These are phyloP conservation scores for Elsinoe ampelina DNA, from an alignment of 2,329 filamentous ascomycete species.

Conservation along the genomic window DNA sequence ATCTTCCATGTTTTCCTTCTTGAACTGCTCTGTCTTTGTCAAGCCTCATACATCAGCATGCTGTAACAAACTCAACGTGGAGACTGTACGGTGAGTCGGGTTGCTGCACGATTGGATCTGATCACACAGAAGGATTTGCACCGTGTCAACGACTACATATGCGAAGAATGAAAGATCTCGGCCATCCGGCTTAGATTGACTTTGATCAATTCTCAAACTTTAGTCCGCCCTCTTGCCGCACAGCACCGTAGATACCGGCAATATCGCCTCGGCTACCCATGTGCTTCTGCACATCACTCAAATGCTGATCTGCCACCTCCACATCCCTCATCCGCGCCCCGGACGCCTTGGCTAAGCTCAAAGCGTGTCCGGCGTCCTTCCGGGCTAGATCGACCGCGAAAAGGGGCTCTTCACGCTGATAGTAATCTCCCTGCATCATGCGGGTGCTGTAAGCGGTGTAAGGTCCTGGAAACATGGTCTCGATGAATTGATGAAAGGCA, in stretches of 20 bases:
- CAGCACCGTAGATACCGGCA: conserved; percentile 71
- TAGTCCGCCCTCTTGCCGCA: conserved; percentile 64
- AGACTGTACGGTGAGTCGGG: neutral
- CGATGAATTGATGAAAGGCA: conserved; percentile 61
- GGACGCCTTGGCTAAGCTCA: conserved; percentile 52
- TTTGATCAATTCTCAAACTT: conserved; percentile 49
- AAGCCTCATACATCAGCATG: conserved; percentile 5
- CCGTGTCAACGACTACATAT: neutral
- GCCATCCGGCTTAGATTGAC: neutral
- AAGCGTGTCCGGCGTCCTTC: conserved; percentile 72
- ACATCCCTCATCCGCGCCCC: conserved; percentile 57
- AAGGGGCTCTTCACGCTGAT: conserved; percentile 64
- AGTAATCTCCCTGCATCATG: conserved; percentile 68
- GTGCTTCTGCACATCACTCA: conserved; percentile 60
- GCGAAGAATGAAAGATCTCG: neutral
- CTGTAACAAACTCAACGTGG: neutral
- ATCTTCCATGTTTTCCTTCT: neutral
- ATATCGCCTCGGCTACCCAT: conserved; percentile 66
- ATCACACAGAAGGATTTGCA: neutral
- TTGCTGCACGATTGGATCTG: too few species aligned
- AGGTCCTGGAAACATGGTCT: conserved; percentile 64
- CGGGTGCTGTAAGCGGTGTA: conserved; percentile 66
- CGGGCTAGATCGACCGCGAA: conserved; percentile 74
- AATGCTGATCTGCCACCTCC: conserved; percentile 58
- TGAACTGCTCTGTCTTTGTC: neutral